A percentile compares a stretch with the other conserved stretches of the same genome.
phyloP scores from a whole-genome alignment of 2,329 filamentous ascomycete genomes.

The Aspergillus latus region DNA sequence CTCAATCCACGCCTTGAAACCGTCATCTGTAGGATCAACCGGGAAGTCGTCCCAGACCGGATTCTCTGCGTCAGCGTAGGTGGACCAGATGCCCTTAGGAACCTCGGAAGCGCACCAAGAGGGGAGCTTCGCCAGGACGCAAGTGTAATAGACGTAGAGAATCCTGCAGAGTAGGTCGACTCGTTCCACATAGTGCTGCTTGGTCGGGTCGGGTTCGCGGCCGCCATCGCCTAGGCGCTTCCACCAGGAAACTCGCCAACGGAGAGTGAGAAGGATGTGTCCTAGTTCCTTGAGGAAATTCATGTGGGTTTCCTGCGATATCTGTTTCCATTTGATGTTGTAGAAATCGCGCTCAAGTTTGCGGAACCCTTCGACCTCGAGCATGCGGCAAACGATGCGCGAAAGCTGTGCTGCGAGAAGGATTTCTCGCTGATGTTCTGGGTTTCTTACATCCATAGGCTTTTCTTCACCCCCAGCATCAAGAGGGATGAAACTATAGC shows the following conservation, averaged over 20 bases:
- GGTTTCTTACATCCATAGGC: constrained; percentile 41
- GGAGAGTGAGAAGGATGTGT: constrained; percentile 43
- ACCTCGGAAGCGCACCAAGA: constrained; percentile 39
- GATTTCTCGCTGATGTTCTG: constrained; percentile 40
- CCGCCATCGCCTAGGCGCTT: constrained; percentile 43
- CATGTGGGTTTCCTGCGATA: constrained; percentile 43
- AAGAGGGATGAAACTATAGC: constrained; percentile 42
- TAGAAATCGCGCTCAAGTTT: constrained; percentile 47
- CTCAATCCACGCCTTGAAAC: constrained; percentile 44
- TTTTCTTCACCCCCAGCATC: constrained; percentile 32
- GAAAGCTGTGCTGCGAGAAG: constrained; percentile 46
- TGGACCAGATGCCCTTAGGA: constrained; percentile 43
- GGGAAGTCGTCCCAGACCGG: constrained; percentile 47
- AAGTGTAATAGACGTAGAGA: constrained; percentile 50
- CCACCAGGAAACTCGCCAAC: constrained; percentile 50
- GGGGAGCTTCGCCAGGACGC: constrained; percentile 43
- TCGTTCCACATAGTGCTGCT: constrained; percentile 42
- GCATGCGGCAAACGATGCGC: constrained; percentile 47
- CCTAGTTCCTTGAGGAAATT: constrained; percentile 43
- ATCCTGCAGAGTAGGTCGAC: constrained; percentile 45
- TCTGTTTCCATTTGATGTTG: constrained; percentile 48
- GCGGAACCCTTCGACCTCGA: constrained; percentile 48
- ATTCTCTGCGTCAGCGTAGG: constrained; percentile 43
- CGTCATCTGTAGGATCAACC: constrained; percentile 36
- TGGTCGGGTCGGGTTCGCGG: constrained; percentile 34